These are phyloP conservation scores for Calonectria pteridis DNA, from an alignment of 2,329 filamentous ascomycete species.

Conservation along the genomic window DNA sequence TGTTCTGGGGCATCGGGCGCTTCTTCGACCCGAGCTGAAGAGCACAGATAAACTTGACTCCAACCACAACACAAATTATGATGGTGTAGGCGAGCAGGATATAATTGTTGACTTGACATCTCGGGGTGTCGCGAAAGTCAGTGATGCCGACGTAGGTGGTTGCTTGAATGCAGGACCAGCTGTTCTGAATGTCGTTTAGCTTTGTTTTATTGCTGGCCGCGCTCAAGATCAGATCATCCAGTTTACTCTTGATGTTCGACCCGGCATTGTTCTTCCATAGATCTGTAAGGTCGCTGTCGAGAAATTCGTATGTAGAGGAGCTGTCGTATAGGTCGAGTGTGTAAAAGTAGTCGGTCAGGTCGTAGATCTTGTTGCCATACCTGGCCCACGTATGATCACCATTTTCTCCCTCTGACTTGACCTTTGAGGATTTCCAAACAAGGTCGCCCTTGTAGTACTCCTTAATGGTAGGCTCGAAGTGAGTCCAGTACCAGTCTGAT, in stretches of 20 bases:
- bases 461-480: constrained; percentile 83
- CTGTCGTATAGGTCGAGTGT: constrained; percentile 73
- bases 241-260: constrained; percentile 77
- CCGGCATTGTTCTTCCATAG: constrained; percentile 82
- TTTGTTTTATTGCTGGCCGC: constrained; percentile 63
- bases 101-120: constrained; percentile 91
- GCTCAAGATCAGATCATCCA: constrained; percentile 65
- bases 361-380: constrained; percentile 82
- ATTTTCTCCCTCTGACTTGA: constrained; percentile 75
- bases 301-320: constrained; percentile 73
- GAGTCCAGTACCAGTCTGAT: constrained; percentile 80
- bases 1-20: constrained; percentile 90
- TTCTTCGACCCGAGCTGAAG: constrained; percentile 94
- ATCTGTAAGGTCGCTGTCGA: constrained; percentile 75
- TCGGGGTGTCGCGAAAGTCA: constrained; percentile 83
- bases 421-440: constrained; percentile 73
- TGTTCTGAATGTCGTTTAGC: constrained; percentile 68
- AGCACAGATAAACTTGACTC: constrained; percentile 90
- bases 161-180: constrained; percentile 83
- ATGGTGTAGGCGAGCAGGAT: constrained; percentile 88
- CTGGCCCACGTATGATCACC: constrained; percentile 83
- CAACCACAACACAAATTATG: constrained; percentile 82
- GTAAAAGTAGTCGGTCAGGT: constrained; percentile 91
- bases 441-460: constrained; percentile 90
- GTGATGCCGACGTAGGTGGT: constrained; percentile 84